A percentile compares a stretch with the other conserved stretches of the same genome.
These are phyloP conservation scores for Crithidia thermophila DNA, from an alignment of 208 protist genomes.

Conservation along the genomic window DNA sequence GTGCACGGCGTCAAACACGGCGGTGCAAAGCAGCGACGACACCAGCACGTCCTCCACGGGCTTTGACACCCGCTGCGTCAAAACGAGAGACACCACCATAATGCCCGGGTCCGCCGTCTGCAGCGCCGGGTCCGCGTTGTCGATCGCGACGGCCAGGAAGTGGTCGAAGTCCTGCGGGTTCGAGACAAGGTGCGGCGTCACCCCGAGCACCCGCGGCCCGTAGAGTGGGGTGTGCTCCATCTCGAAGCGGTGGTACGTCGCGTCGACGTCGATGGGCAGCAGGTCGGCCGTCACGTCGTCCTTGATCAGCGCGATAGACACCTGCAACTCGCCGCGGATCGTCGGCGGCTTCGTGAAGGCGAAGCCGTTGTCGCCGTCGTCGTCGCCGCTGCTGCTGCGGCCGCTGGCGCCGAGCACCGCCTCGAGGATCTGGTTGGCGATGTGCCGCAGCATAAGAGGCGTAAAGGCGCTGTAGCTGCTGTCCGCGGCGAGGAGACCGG, in stretches of 20 bases:
- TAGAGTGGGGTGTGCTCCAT: slow-evolving; percentile 63
- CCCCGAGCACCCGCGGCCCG: slow-evolving; percentile 48
- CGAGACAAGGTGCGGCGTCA: slow-evolving; percentile 54
- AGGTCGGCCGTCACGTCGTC: slow-evolving; percentile 74
- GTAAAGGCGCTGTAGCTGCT: slow-evolving; percentile 76
- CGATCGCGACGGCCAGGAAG: slow-evolving; percentile 65
- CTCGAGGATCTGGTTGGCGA: slow-evolving; percentile 57
- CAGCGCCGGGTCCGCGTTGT: slow-evolving; percentile 68
- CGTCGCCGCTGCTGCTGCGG: background rate
- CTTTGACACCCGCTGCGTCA: slow-evolving; percentile 54
- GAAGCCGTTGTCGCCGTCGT: slow-evolving; percentile 18
- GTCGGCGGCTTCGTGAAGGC: slow-evolving; percentile 16
- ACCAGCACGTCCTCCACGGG: slow-evolving; percentile 61
- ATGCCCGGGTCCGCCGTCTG: slow-evolving; percentile 74
- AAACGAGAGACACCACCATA: slow-evolving; percentile 67
- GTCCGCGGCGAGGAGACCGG: slow-evolving; percentile 66
- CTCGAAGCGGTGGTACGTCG: slow-evolving; percentile 59
- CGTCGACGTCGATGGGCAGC: slow-evolving; percentile 54
- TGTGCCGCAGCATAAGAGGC: slow-evolving; percentile 67
- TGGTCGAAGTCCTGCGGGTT: slow-evolving; percentile 66
- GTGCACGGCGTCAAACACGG: slow-evolving; percentile 76
- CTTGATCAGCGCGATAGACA: slow-evolving; percentile 79
- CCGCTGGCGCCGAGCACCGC: slow-evolving; percentile 25
- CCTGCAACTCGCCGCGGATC: slow-evolving; percentile 58
- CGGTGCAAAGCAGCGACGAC: slow-evolving; percentile 68